These are phyloP conservation scores for Auricularia cornea DNA, from an alignment of 768 basidiomycete genomes.

Conservation along the genomic window DNA sequence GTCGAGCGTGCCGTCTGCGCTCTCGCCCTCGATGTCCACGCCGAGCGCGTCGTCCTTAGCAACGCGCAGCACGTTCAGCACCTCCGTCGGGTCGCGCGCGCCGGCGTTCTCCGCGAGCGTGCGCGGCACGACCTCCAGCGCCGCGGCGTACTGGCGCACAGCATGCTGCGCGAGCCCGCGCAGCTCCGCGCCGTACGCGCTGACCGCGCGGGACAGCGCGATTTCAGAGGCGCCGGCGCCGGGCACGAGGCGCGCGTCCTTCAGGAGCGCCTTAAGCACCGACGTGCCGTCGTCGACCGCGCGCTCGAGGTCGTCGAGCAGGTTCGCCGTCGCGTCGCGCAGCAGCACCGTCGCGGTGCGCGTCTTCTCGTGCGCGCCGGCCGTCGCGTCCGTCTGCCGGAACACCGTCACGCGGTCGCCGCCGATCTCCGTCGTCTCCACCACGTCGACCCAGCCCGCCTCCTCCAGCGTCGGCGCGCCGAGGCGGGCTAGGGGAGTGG, in stretches of 20 bases:
- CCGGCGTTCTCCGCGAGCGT: constrained; percentile 95
- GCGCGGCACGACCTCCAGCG: constrained; percentile 86
- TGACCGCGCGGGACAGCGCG: constrained; percentile 80
- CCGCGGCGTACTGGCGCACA: constrained; percentile 80
- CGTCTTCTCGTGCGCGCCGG: constrained; percentile 54
- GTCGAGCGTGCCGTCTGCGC: constrained; percentile 61
- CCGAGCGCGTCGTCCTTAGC: constrained; percentile 82
- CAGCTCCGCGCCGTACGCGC: constrained; percentile 77
- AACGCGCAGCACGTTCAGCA: constrained; percentile 81
- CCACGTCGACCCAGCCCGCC: constrained; percentile 86
- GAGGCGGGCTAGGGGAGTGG: constrained; percentile 90
- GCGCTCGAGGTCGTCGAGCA: constrained; percentile 90
- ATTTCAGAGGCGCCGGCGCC: constrained; percentile 94
- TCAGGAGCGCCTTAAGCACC: constrained; percentile 87
- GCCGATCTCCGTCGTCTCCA: constrained; percentile 93
- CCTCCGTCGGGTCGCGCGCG: constrained; percentile 86
- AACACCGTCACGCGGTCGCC: constrained; percentile 97
- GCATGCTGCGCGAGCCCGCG: constrained; percentile 91
- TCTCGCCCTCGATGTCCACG: constrained; percentile 75
- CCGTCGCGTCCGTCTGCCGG: constrained; percentile 52
- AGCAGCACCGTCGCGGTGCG: constrained; percentile 91
- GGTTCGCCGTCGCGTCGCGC: constrained; percentile 90
- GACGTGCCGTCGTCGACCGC: constrained; percentile 96
- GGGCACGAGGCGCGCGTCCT: constrained; percentile 82
- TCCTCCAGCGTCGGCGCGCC: constrained; percentile 96